Base-by-base conservation (phyloP, 306 rosid genomes). In the Glycine soja region DNA sequence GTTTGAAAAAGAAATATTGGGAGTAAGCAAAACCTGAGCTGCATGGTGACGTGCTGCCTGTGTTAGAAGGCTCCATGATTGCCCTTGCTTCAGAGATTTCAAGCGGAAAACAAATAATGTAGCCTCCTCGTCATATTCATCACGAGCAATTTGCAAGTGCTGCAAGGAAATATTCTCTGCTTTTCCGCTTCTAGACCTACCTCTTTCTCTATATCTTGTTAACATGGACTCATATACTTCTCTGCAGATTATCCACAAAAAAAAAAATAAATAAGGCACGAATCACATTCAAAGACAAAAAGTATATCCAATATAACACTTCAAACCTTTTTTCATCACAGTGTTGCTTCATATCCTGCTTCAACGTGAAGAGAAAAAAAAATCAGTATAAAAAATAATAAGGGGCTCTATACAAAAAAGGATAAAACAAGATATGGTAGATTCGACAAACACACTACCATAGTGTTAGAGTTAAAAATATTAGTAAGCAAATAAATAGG, bases 21-120 rank as follows among this genome's bases (percentile, higher is more conserved):
- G 75, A 69, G 58, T 36, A 67, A 38, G 43, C 7, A 62, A 82
- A 82, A 93, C 97, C 94, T 93, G 97, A 86, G 96, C 92, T 75
- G 97, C 97, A 86, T 93, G 96, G 77, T 93, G 97, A 42, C 96
- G 97, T 57, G 96, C 96, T 52, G 96, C 97, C 88, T 93, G 97
- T 32, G 97, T 91, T 70, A 93, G 92, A 80, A 93, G 94, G 72
- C 97, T 93, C 57, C 91, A 89, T 2, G 92, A 86, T 74, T 93
- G 97, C 47, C 96, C 97, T 88, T 90, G 97, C 88, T 88, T 93
- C 83, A 93, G 82, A 88, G 97, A 93, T 87, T 93, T 91, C 85
- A 90, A 86, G 64, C 97, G 92, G 87, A 93, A 91, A 81, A 93
- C 90, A 74, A 91, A 91, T 36, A 91, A 67, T 43, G 94, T 90